phyloP scores from a whole-genome alignment of 495 filamentous ascomycete species.

The Xylaria sp. region DNA sequence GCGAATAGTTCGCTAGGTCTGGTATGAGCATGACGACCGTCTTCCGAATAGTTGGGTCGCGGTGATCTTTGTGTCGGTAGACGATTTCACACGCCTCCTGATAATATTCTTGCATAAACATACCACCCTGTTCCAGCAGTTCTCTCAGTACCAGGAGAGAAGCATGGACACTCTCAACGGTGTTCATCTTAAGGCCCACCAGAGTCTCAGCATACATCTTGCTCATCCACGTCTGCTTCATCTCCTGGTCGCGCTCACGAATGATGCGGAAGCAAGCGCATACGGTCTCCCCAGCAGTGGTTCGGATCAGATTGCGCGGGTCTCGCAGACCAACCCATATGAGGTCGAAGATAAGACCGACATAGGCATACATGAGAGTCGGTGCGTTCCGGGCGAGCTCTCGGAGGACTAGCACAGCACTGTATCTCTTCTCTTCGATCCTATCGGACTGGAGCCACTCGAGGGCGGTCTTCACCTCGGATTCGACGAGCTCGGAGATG shows the following conservation, averaged over 20 bases:
- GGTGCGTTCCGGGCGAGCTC: constrained; percentile 91
- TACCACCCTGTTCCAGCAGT: constrained; percentile 88
- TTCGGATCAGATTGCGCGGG: constrained; percentile 85
- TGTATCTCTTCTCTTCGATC: constrained; percentile 88
- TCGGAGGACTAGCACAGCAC: constrained; percentile 86
- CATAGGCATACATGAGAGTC: constrained; percentile 90
- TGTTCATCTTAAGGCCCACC: constrained; percentile 76
- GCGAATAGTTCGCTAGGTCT: constrained; percentile 89
- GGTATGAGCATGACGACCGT: constrained; percentile 91
- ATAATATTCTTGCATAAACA: constrained; percentile 97
- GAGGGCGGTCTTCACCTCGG: constrained; percentile 90
- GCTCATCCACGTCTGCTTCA: constrained; percentile 84
- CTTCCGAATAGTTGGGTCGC: constrained; percentile 82
- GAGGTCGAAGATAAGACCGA: constrained; percentile 87
- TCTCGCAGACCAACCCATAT: constrained; percentile 95
- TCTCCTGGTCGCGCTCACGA: constrained; percentile 81
- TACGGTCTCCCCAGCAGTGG: constrained; percentile 87
- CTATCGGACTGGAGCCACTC: constrained; percentile 97
- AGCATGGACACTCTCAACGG: constrained; percentile 86
- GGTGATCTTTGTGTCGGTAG: constrained; percentile 86
- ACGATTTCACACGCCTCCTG: constrained; percentile 89
- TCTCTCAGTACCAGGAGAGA: constrained; percentile 91
- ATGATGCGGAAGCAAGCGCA: constrained; percentile 95
- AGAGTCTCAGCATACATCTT: constrained; percentile 85
- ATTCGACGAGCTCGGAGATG: constrained; percentile 94